These are phyloP conservation scores for Hyparrhenia diplandra DNA, from an alignment of 176 grass and related monocot species.

Conservation along the genomic window DNA sequence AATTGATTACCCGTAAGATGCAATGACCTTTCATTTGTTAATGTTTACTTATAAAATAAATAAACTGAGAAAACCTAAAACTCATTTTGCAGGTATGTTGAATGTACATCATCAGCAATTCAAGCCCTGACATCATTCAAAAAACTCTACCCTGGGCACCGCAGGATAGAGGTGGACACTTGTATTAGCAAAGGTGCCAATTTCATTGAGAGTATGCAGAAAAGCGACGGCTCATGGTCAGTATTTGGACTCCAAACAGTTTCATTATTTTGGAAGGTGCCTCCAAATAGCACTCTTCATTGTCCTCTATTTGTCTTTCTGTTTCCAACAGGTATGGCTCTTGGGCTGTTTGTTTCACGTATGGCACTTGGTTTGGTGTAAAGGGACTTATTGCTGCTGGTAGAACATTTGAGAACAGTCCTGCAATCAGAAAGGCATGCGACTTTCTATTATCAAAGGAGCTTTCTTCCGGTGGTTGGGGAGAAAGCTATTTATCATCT, in stretches of 20 bases:
- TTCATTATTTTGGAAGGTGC: neutral
- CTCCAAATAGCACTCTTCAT: neutral
- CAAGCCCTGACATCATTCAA: slow-evolving; percentile 71
- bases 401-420: slow-evolving; percentile 53
- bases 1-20: slow-evolving; percentile 9
- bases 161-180: slow-evolving; percentile 52
- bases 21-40: neutral
- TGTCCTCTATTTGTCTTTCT: slow-evolving; percentile 1
- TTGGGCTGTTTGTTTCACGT: slow-evolving; percentile 96
- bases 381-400: slow-evolving; percentile 67
- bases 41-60: neutral
- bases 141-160: slow-evolving; percentile 71
- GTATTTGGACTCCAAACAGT: neutral
- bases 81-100: neutral
- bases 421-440: slow-evolving; percentile 73
- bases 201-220: slow-evolving; percentile 68
- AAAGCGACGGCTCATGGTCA: slow-evolving; percentile 77
- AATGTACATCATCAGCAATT: slow-evolving; percentile 61
- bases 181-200: slow-evolving; percentile 62
- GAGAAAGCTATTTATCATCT: slow-evolving; percentile 94
- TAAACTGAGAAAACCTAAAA: neutral
- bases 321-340: slow-evolving; percentile 68
- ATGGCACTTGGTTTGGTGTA: slow-evolving; percentile 88
- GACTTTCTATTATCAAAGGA: slow-evolving; percentile 83
- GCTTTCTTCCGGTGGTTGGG: slow-evolving; percentile 84